Percentiles rank a stretch among this genome's conserved stretches.
These are phyloP conservation scores for Cokeromyces recurvatus DNA, from an alignment of 371 early-diverging fungal species.

Conservation along the genomic window DNA sequence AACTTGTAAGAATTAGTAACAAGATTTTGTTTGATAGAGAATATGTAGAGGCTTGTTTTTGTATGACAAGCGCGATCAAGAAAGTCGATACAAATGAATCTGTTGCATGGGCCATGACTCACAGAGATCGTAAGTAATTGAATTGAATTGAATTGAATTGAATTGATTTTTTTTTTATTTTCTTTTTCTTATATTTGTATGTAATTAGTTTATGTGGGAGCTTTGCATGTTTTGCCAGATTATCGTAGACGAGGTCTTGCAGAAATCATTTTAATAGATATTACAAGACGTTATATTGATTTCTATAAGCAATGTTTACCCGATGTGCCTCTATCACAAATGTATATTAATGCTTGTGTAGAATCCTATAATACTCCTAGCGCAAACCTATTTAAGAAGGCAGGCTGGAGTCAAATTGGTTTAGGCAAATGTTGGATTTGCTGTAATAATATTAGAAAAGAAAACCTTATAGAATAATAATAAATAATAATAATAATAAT, in stretches of 20 bases:
- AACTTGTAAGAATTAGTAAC: background rate
- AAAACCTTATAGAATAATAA: background rate
- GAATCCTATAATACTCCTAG: conserved; percentile 6
- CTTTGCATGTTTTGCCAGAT: conserved; percentile 9
- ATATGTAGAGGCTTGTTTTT: conserved; percentile 4
- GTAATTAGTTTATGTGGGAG: conserved; percentile 6
- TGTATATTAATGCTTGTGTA: conserved; percentile 4
- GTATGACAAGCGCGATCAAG: conserved; percentile 2
- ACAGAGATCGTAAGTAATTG: conserved; percentile 10
- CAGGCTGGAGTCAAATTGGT: background rate
- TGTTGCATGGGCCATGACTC: conserved; percentile 12
- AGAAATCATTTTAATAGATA: background rate
- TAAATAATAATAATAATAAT: background rate
- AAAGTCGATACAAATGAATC: conserved; percentile 2
- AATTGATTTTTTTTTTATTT: background rate
- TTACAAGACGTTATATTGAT: background rate
- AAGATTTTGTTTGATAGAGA: background rate
- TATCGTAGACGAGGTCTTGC: conserved; percentile 7
- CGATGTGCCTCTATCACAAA: background rate
- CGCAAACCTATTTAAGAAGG: conserved; percentile 2
- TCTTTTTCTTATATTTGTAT: background rate
- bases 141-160: too few species aligned
- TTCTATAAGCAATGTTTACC: conserved; percentile 1
- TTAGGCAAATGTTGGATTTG: conserved; percentile 3
- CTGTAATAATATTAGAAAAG: background rate